Evolutionary conservation across 2,329 filamentous ascomycete genomes (phyloP).

Genomic region (Fusarium sp.): DNA sequence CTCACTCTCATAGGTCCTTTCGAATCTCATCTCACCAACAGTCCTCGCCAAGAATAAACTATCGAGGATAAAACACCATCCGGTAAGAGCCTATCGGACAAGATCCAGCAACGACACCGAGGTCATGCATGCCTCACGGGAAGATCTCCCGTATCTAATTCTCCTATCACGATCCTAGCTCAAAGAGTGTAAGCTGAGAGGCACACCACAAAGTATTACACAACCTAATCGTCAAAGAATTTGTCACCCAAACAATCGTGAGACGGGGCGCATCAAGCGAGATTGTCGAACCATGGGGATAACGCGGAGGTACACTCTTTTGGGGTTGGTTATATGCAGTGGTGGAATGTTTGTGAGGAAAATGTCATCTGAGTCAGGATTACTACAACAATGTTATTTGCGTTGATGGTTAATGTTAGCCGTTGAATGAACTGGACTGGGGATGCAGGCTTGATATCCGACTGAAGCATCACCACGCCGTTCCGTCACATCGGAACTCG

Average conservation of each 20-base stretch:
- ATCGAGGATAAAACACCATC: neutral
- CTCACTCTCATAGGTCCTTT: neutral
- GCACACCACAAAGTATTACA: constrained; percentile 21
- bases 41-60: neutral
- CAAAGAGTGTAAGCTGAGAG: neutral
- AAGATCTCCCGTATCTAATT: constrained; percentile 32
- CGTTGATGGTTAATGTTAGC: neutral
- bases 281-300: constrained; percentile 37
- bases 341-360: neutral
- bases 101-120: neutral
- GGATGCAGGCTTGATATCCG: neutral
- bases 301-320: constrained; percentile 17
- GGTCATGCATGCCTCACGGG: constrained; percentile 28
- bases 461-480: neutral
- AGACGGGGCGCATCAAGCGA: constrained; percentile 25
- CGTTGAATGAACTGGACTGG: neutral
- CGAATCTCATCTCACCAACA: neutral
- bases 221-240: constrained; percentile 28
- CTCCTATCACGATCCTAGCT: constrained; percentile 19
- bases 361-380: neutral
- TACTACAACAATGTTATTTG: neutral
- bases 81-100: constrained; percentile 6
- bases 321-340: neutral
- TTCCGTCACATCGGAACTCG: neutral
- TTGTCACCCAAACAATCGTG: constrained; percentile 15